These are phyloP conservation scores for Metrosideros polymorpha DNA, from an alignment of 441 rosid genomes.

Conservation along the genomic window DNA sequence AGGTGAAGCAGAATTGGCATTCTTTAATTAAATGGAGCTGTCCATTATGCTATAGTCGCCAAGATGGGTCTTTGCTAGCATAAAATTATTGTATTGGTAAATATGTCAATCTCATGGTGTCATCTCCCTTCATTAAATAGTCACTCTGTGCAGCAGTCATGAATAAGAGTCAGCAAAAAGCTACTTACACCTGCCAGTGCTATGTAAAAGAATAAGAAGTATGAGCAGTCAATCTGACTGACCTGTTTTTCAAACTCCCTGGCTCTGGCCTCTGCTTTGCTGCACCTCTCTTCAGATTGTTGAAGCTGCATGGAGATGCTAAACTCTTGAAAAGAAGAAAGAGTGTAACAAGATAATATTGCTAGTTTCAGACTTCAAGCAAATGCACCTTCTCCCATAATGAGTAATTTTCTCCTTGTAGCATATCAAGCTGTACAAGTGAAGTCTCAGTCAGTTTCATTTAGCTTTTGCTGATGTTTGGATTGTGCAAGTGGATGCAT, in stretches of 20 bases:
- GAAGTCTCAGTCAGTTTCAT: constrained; percentile 14
- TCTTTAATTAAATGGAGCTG: not conserved
- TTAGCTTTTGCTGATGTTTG: not conserved
- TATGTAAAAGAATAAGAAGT: not conserved
- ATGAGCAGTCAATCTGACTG: not conserved
- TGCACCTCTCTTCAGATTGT: constrained; percentile 37
- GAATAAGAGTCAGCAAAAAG: not conserved
- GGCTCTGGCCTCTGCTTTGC: constrained; percentile 88
- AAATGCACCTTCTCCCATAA: constrained; percentile 51
- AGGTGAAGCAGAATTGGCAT: not conserved
- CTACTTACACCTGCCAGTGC: not conserved
- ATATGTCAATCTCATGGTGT: not conserved
- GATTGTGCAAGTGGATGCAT: not conserved
- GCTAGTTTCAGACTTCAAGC: not conserved
- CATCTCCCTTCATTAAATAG: not conserved
- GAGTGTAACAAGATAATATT: not conserved
- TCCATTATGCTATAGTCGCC: not conserved
- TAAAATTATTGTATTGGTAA: not conserved
- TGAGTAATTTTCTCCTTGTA: constrained; percentile 69
- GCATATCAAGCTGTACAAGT: constrained; percentile 65
- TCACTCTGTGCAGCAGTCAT: not conserved
- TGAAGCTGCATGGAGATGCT: constrained; percentile 31
- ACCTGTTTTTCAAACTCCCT: constrained; percentile 98
- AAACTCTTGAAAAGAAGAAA: not conserved
- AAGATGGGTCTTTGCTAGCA: not conserved